A percentile compares a stretch with the other conserved stretches of the same genome.
Evolutionary conservation across 164 flowering plant genomes (phyloP).

Genomic region (Aristolochia fimbriata): DNA sequence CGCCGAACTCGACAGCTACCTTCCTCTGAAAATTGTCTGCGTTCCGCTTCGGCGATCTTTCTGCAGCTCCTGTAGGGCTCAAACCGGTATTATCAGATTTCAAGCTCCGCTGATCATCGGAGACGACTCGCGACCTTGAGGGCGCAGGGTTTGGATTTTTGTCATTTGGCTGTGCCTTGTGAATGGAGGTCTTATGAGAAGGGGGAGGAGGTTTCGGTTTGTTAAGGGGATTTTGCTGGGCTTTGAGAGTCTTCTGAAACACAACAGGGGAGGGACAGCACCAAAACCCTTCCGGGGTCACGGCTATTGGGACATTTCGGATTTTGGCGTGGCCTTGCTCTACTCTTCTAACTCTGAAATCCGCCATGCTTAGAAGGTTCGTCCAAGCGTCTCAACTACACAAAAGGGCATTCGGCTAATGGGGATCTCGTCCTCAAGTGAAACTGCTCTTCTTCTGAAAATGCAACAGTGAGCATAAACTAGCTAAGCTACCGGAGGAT

Average conservation of each 20-base stretch:
- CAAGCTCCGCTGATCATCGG: slow-evolving; percentile 29
- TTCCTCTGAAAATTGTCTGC: slow-evolving; percentile 56
- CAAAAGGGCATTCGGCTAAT: neutral
- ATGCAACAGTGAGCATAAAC: too few relatives aligned
- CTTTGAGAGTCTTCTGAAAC: slow-evolving; percentile 66
- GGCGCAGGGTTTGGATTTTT: slow-evolving; percentile 26
- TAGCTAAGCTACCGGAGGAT: too few relatives aligned
- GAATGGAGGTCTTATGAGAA: slow-evolving; percentile 29
- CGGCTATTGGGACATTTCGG: slow-evolving; percentile 91
- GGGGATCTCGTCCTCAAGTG: too few relatives aligned
- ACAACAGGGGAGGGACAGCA: slow-evolving; percentile 91
- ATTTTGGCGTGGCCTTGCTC: slow-evolving; percentile 72
- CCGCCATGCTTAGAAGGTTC: slow-evolving; percentile 40
- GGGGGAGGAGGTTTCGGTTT: slow-evolving; percentile 51
- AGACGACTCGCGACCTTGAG: slow-evolving; percentile 28
- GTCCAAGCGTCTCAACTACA: neutral
- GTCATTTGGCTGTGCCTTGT: slow-evolving; percentile 42
- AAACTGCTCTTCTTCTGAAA: too few relatives aligned
- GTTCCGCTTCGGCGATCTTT: slow-evolving; percentile 43
- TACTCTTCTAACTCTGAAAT: slow-evolving; percentile 51
- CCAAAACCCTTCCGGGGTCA: slow-evolving; percentile 99
- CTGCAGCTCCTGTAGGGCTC: slow-evolving; percentile 26
- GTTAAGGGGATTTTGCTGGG: slow-evolving; percentile 39
- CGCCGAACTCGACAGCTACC: slow-evolving; percentile 90
- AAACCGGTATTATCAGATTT: slow-evolving; percentile 23